Base-by-base conservation (phyloP, 495 filamentous ascomycete genomes). In the Parmelia sp. region DNA sequence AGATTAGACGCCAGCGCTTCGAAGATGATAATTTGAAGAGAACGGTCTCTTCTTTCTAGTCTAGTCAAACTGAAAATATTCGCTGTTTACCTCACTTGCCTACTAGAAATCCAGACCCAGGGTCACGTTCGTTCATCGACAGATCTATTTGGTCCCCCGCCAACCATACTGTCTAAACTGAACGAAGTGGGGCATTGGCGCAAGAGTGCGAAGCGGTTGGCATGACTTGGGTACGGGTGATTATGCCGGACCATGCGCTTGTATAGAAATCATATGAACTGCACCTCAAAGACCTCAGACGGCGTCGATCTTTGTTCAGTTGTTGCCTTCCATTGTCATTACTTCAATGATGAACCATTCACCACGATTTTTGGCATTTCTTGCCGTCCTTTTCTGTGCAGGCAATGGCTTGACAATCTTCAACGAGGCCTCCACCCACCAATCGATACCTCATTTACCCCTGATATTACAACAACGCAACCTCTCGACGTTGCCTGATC, bases 1-100 rank as follows among this genome's bases (percentile, higher is more conserved):
- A 69, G 40, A 59, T 69, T n/a, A 65, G 59, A 14, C 58, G 57
- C 35, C 67, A 69, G 60, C 57, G 68, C 49, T 49, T 61, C 23
- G 66, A 68, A 51, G 66, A 68, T 31, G 58, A 65, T 17, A 37
- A 35, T 14, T 57, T 36, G 14, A 65, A 55, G 58, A 53, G 31
- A 33, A 65, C 56, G 7, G 53, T 65, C 33, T 59, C 62, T n/a
- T 61, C 62, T 4, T 65, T 44, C 40, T 68, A 68, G 31, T 37
- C 7, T 35, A 11, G 31, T 3, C 2, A 11, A 35, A 23, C 19
- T 29, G 5, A 39, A 59, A 29, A 25, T 25, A 2, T 33, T 21
- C 27, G 29, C 11, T 33, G 15, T 33, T 12, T 31, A n/a, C 29
- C 21, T n/a, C 51, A 55, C 27, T 23, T 33, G 17, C 29, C 51